phyloP scores from a whole-genome alignment of 495 filamentous ascomycete genomes.

The Talaromyces adpressus region DNA sequence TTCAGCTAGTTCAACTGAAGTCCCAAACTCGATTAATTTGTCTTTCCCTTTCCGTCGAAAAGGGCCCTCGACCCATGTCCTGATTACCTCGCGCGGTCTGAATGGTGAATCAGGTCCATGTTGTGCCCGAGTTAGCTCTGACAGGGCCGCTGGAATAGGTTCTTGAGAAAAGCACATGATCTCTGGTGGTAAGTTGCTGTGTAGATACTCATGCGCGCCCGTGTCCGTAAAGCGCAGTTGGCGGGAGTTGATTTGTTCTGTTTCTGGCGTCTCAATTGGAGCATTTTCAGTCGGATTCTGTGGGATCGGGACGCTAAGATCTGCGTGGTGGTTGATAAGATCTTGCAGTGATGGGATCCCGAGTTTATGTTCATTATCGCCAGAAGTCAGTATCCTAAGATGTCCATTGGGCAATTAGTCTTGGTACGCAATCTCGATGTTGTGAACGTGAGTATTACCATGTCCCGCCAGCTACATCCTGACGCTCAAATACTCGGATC shows the following conservation, averaged over 20 bases:
- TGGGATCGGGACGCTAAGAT: slow-evolving; percentile 10
- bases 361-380: not conserved
- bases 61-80: slow-evolving; percentile 32
- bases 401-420: too few relatives aligned
- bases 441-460: slow-evolving; percentile 35
- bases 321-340: not conserved
- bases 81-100: slow-evolving; percentile 29
- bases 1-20: slow-evolving; percentile 32
- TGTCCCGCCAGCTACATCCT: slow-evolving; percentile 50
- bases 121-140: not conserved
- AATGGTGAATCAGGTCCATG: slow-evolving; percentile 29
- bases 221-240: slow-evolving; percentile 10
- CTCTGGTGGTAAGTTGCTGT: slow-evolving; percentile 33
- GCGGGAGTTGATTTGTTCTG: slow-evolving; percentile 18
- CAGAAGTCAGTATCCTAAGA: not conserved
- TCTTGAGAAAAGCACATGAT: slow-evolving; percentile 37
- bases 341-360: not conserved
- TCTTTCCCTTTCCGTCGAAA: slow-evolving; percentile 25
- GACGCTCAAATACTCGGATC: slow-evolving; percentile 53
- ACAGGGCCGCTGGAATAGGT: slow-evolving; percentile 17
- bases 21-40: slow-evolving; percentile 27
- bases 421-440: too few relatives aligned
- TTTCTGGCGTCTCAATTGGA: slow-evolving; percentile 10
- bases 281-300: slow-evolving; percentile 8
- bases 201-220: slow-evolving; percentile 28